Evolutionary conservation across 495 filamentous ascomycete species (phyloP).

Genomic region (Penicillium odoratum): DNA sequence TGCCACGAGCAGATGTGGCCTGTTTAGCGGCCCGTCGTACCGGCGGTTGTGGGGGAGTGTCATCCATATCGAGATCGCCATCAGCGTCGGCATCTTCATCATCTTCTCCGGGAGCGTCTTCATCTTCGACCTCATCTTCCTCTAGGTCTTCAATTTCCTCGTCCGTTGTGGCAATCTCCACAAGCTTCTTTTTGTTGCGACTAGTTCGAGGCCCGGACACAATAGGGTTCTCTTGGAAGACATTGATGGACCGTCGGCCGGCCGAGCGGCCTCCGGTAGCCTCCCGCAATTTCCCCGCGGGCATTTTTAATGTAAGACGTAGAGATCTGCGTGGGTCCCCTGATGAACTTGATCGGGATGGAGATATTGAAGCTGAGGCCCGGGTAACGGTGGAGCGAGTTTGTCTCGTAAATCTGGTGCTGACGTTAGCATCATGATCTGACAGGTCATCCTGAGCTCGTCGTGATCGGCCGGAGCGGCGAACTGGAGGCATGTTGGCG

Average conservation of each 20-base stretch:
- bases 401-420: constrained; percentile 35
- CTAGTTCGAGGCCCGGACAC: constrained; percentile 62
- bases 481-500: constrained; percentile 43
- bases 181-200: constrained; percentile 66
- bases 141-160: constrained; percentile 59
- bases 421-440: constrained; percentile 41
- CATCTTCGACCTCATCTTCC: constrained; percentile 60
- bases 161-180: constrained; percentile 61
- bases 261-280: constrained; percentile 52
- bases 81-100: constrained; percentile 60
- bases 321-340: constrained; percentile 63
- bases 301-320: constrained; percentile 80
- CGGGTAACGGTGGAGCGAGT: constrained; percentile 36
- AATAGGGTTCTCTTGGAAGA: constrained; percentile 57
- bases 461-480: constrained; percentile 53
- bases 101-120: constrained; percentile 56
- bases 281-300: constrained; percentile 78
- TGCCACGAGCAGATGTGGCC: constrained; percentile 32
- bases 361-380: constrained; percentile 51
- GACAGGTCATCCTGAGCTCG: constrained; percentile 37
- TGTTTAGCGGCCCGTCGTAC: constrained; percentile 33
- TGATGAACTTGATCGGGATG: constrained; percentile 54
- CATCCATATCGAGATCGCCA: constrained; percentile 59
- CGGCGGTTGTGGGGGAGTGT: constrained; percentile 45
- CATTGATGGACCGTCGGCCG: constrained; percentile 42